Base-by-base conservation (phyloP, 179 eudicot species). In the Monotropa hypopitys region DNA sequence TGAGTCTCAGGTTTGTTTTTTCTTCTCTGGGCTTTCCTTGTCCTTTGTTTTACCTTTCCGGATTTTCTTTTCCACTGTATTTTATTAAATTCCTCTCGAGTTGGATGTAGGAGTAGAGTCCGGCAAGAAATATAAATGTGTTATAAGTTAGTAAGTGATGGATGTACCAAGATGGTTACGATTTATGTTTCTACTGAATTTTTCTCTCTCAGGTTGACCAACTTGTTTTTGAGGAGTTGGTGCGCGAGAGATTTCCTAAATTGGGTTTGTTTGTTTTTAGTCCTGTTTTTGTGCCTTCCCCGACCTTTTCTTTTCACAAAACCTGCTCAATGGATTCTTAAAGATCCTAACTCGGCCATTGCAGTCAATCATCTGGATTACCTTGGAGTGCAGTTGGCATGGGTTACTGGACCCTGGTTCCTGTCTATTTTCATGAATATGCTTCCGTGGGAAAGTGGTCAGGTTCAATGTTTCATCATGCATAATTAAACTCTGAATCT, bases 371-470 rank as follows among this genome's bases (percentile, higher is more conserved):
- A 96, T 89, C 92, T 96, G 76, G 99, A 96, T 87, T 93, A 90
- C 85, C 88, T 96, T 82, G 99, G 98, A 81, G 98, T 93, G 80
- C 97, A 93, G 81, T 90, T 96, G 81, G 98, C 91, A 74, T 96
- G 99, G 98, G 97, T 96, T 72, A 86, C 98, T 74, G 98, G 98
- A 73, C 98, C 99, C 2, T 96, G 99, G 99, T 96, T 96, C 83
- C 96, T 96, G 40, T 89, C 99, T 77, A 91, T 96, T 84, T 96
- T 93, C 79, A 89, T 93, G 97, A 96, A 96, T 87, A 91, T 96
- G 96, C 94, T 96, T 81, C 99, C 99, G 79, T 96, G 99, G 99
- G 99, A 96, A 96, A 93, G 96, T 84, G 99, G 99, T 96, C 86
- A 86, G 97, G 85, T 88, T 85, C 86, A 84, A 82, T 83, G 62